phyloP scores from a whole-genome alignment of 306 rosid genomes.

The Castanea sativa region DNA sequence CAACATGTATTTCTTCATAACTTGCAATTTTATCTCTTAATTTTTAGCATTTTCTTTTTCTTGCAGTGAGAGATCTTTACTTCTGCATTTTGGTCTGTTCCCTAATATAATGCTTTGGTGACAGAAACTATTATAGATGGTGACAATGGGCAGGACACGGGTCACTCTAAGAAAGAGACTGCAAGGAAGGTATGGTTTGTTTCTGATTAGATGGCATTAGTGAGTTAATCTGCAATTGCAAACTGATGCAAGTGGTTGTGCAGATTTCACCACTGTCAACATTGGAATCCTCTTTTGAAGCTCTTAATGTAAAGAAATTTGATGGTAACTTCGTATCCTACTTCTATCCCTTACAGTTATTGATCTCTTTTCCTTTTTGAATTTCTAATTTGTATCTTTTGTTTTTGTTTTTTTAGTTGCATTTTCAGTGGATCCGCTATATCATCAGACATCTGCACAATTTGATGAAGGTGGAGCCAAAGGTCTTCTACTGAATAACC shows the following conservation, averaged over 20 bases:
- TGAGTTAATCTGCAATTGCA: neutral
- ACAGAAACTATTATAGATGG: neutral
- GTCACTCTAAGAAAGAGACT: conserved; percentile 16
- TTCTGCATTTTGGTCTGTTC: neutral
- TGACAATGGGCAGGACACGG: neutral
- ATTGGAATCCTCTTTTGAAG: conserved; percentile 33
- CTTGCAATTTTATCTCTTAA: neutral
- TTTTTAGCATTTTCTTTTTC: neutral
- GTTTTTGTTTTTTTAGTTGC: neutral
- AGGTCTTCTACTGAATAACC: conserved; percentile 7
- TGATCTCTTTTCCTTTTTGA: neutral
- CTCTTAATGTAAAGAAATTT: conserved; percentile 27
- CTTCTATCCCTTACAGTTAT: neutral
- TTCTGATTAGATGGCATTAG: neutral
- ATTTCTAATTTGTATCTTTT: neutral
- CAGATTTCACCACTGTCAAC: conserved; percentile 27
- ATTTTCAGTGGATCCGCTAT: conserved; percentile 7
- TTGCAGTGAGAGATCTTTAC: neutral
- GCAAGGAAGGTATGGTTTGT: conserved; percentile 25
- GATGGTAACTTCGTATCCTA: conserved; percentile 18
- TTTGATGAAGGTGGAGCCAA: conserved; percentile 22
- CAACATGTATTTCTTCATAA: neutral
- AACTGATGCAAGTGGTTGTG: conserved; percentile 10
- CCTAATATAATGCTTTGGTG: neutral
- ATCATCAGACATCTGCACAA: neutral